These are phyloP conservation scores for Leucocoprinus sp. DNA, from an alignment of 768 basidiomycete species.

Conservation along the genomic window DNA sequence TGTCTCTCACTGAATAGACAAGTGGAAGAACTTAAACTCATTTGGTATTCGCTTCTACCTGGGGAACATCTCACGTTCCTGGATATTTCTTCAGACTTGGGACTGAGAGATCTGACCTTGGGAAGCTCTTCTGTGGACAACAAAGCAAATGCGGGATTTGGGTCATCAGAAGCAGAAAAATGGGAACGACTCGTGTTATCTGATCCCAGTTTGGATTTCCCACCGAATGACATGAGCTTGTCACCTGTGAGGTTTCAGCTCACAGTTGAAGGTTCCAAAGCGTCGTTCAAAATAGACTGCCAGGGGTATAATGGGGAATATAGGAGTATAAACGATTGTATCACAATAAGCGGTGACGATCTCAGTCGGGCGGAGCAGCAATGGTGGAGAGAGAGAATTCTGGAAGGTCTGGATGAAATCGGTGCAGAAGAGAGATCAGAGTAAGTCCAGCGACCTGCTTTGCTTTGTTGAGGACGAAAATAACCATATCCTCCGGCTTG, in stretches of 20 bases:
- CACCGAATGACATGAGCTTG: constrained; percentile 8
- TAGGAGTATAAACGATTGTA: constrained; percentile 6
- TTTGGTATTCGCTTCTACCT: constrained; percentile 55
- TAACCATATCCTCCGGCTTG: background rate
- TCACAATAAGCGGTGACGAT: constrained; percentile 35
- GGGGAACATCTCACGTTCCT: constrained; percentile 43
- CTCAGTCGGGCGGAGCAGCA: constrained; percentile 41
- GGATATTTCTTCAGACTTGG: constrained; percentile 14
- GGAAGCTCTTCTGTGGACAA: background rate
- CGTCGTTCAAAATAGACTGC: constrained; percentile 11
- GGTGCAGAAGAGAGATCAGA: constrained; percentile 23
- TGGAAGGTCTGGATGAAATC: constrained; percentile 28
- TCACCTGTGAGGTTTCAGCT: constrained; percentile 9
- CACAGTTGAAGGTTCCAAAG: constrained; percentile 2
- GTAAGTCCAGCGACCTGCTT: constrained; percentile 14
- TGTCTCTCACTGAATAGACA: constrained; percentile 9
- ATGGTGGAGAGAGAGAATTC: constrained; percentile 35
- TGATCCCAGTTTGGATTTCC: background rate
- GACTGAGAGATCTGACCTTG: background rate
- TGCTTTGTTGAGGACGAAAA: too few species aligned
- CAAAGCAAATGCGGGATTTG: background rate
- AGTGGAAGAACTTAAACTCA: constrained; percentile 49
- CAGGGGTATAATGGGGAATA: constrained; percentile 8
- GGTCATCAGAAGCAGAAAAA: background rate
- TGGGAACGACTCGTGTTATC: constrained; percentile 7